Evolutionary conservation across 139 green algal genomes (phyloP), one percentile per base, ranked within the genome.

Genomic region (Volvox africanus): DNA sequence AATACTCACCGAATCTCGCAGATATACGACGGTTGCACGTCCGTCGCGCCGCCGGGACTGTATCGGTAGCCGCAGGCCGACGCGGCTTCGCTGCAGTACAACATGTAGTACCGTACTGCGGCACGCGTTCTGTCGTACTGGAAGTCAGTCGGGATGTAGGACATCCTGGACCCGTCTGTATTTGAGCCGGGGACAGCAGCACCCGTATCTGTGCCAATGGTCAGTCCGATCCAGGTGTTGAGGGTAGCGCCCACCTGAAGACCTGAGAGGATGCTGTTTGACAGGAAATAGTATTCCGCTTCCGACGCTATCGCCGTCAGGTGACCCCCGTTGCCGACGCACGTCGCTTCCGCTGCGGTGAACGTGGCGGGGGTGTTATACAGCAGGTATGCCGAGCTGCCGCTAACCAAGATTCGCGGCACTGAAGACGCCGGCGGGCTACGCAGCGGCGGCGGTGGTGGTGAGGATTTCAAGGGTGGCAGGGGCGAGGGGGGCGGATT

Each of bases 31-130:
- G 86, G 73, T 69, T 84, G 71, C 9, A 90, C 17, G 73, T 90
- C 86, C 1, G 19, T 2, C 1, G 86, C 71, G 50, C 86, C 86
- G 50, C 86, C 73, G 14, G 86, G 71, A 55, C 86, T 90, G 73
- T 90, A 90, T 5, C 9, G 5, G 33, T 76, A 90, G 9, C 22
- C 50, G 86, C 86, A 90, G 24, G 32, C 33, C 2, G 21, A 11
- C 24, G 22, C 62, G 28, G 73, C 30, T 18, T 30, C 13, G 11
- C 12, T 19, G 86, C 86, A 90, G 1, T 55, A 20, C 71, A 90
- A 32, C 50, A 84, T 77, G 86, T 90, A 90, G 44, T 90, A 84
- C 24, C 86, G 86, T 21, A 84, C 73, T 17, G 86, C 86, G 21
- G 50, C 19, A 1, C 86, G 30, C 28, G 73, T 62, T 26, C 71